Percentiles rank a stretch among this genome's conserved stretches.
These are phyloP conservation scores for Alternaria brassicae DNA, from an alignment of 2,329 filamentous ascomycete genomes.

Conservation along the genomic window DNA sequence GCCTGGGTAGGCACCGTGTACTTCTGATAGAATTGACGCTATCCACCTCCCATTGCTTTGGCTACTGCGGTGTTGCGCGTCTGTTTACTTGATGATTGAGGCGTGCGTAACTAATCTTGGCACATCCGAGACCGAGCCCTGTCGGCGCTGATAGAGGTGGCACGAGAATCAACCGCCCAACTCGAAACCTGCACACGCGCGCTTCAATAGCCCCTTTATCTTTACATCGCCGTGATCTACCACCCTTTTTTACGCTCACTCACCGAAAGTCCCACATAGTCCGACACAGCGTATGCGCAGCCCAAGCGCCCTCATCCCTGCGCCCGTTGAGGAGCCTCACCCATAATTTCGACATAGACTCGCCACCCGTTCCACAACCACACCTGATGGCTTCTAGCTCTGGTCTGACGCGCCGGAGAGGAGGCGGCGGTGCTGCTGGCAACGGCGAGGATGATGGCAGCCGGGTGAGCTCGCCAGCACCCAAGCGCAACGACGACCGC, in stretches of 20 bases:
- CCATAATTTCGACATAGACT: constrained; percentile 42
- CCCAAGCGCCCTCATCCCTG: constrained; percentile 45
- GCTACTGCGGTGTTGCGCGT: constrained; percentile 13
- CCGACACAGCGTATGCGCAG: constrained; percentile 41
- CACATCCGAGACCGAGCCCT: constrained; percentile 21
- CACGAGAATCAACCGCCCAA: constrained; percentile 34
- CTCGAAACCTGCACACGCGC: constrained; percentile 22
- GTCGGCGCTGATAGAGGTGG: constrained; percentile 32
- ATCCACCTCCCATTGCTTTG: constrained; percentile 32
- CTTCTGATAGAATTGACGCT: constrained; percentile 47
- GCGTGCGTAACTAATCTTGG: constrained; percentile 29
- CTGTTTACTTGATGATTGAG: constrained; percentile 8
- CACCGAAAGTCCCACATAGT: constrained; percentile 22
- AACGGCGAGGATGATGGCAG: constrained; percentile 68
- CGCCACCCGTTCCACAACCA: constrained; percentile 39
- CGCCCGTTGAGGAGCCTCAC: constrained; percentile 42
- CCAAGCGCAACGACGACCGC: constrained; percentile 66
- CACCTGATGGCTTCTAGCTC: constrained; percentile 69
- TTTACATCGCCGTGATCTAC: constrained; percentile 18
- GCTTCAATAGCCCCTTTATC: constrained; percentile 30
- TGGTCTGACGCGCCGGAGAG: constrained; percentile 75
- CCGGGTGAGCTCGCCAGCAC: constrained; percentile 70
- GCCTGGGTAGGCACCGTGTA: constrained; percentile 46
- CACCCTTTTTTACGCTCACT: constrained; percentile 15
- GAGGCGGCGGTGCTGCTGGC: constrained; percentile 63